A percentile compares a stretch with the other conserved stretches of the same genome.
phyloP scores from a whole-genome alignment of 306 rosid genomes.

The Phaseolus lunatus region DNA sequence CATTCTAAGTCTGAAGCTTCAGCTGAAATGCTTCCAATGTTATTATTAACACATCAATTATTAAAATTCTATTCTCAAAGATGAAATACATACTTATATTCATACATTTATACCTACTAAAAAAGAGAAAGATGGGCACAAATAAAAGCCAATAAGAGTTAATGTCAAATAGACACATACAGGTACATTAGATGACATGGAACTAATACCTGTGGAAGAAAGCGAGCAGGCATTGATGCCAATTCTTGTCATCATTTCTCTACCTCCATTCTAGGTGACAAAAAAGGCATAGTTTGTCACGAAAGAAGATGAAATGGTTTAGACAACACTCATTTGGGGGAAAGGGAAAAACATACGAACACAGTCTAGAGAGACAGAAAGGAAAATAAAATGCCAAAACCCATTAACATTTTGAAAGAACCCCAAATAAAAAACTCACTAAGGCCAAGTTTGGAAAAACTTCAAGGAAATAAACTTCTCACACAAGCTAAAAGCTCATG shows the following conservation, averaged over 20 bases:
- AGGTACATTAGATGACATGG: neutral
- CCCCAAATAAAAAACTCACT: neutral
- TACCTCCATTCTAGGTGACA: constrained; percentile 57
- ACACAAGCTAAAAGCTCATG: neutral
- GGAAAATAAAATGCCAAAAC: neutral
- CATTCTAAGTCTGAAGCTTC: constrained; percentile 65
- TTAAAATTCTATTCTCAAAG: constrained; percentile 14
- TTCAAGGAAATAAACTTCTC: neutral
- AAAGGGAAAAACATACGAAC: neutral
- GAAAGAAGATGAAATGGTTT: constrained; percentile 8
- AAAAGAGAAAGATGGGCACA: neutral
- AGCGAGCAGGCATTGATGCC: constrained; percentile 47
- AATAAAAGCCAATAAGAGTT: constrained; percentile 2
- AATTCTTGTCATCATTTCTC: constrained; percentile 42
- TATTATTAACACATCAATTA: neutral
- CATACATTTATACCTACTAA: neutral
- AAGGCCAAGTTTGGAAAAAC: neutral
- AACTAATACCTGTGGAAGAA: constrained; percentile 60
- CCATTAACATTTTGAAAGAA: neutral
- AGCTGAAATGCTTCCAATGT: constrained; percentile 41
- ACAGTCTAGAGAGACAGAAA: neutral
- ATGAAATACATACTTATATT: constrained; percentile 1
- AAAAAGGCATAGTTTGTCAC: constrained; percentile 9
- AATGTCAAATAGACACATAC: constrained; percentile 2
- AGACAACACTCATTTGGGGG: constrained; percentile 15